Evolutionary conservation across 768 basidiomycete genomes (phyloP).

Genomic region (Tulasnella sp.): DNA sequence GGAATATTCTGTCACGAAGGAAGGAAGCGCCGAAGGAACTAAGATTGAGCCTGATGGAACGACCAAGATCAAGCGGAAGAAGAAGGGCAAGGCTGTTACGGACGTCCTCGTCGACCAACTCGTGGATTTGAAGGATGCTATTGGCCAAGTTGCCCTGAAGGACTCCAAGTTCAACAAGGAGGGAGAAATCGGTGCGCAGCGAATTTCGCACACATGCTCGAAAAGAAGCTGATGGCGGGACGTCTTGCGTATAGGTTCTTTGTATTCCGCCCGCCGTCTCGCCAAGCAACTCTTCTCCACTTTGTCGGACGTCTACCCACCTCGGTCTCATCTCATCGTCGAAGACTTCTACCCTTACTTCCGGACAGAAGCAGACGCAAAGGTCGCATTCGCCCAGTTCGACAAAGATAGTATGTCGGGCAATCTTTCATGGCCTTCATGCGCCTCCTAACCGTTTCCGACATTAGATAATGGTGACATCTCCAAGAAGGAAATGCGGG

Average conservation of each 20-base stretch:
- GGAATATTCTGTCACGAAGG: not conserved
- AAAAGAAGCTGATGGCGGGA: too few species aligned
- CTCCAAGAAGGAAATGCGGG: slow-evolving; percentile 75
- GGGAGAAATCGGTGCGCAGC: slow-evolving; percentile 52
- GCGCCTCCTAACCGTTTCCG: not conserved
- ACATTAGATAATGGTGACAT: slow-evolving; percentile 72
- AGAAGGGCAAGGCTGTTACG: slow-evolving; percentile 54
- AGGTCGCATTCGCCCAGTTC: slow-evolving; percentile 44
- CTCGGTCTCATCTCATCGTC: slow-evolving; percentile 64
- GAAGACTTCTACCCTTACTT: slow-evolving; percentile 84
- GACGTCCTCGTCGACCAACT: slow-evolving; percentile 73
- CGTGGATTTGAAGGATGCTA: slow-evolving; percentile 53
- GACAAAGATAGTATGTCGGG: slow-evolving; percentile 32
- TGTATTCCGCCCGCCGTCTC: slow-evolving; percentile 66
- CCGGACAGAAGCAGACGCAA: slow-evolving; percentile 69
- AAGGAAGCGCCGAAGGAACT: slow-evolving; percentile 2
- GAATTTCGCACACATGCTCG: slow-evolving; percentile 4
- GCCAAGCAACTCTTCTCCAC: slow-evolving; percentile 69
- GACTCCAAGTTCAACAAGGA: slow-evolving; percentile 62
- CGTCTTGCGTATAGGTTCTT: slow-evolving; percentile 37
- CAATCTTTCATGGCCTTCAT: not conserved
- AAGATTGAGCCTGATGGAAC: not conserved
- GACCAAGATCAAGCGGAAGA: slow-evolving; percentile 29
- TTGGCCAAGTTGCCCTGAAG: slow-evolving; percentile 72
- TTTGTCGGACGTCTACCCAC: slow-evolving; percentile 62